Conservation (phyloP, 2,329 filamentous ascomycete species). For the Phialophora chinensis region DNA sequence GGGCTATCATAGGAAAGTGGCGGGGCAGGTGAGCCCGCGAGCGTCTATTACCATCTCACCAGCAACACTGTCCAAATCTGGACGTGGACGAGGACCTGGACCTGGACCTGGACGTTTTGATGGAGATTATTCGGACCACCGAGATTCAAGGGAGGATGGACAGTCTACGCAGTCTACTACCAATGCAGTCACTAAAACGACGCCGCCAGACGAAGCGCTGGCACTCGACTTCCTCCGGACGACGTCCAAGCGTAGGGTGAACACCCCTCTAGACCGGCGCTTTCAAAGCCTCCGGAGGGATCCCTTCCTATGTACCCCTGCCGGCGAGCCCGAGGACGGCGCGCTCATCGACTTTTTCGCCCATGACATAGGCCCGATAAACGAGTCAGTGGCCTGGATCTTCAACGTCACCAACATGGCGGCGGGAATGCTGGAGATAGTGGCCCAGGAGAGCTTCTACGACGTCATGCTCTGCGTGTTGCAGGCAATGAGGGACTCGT, state of each 20-base stretch:
- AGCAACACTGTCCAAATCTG: neutral
- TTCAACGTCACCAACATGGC: slow-evolving; percentile 13
- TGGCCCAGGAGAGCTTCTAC: slow-evolving; percentile 4
- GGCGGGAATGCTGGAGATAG: neutral
- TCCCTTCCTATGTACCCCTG: neutral
- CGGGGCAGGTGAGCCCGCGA: neutral
- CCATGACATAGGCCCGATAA: slow-evolving; percentile 10
- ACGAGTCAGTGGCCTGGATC: slow-evolving; percentile 2
- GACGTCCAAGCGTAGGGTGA: neutral
- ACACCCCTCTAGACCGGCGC: neutral
- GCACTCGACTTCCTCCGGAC: neutral
- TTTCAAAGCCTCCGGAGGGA: neutral
- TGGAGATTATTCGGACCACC: neutral
- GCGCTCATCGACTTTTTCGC: slow-evolving; percentile 12
- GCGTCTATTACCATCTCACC: neutral
- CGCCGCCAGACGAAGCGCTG: neutral
- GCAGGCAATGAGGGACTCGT: neutral
- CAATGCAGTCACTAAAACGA: neutral
- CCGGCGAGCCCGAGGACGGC: neutral
- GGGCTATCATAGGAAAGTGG: neutral
- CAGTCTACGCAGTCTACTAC: neutral
- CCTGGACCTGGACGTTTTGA: neutral
- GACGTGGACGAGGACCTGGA: neutral
- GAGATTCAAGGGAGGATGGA: neutral
- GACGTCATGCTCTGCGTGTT: neutral